Percentiles rank a stretch among this genome's conserved stretches.
phyloP scores from a whole-genome alignment of 352 stramenopile species.

The Globisporangium echinulatum region DNA sequence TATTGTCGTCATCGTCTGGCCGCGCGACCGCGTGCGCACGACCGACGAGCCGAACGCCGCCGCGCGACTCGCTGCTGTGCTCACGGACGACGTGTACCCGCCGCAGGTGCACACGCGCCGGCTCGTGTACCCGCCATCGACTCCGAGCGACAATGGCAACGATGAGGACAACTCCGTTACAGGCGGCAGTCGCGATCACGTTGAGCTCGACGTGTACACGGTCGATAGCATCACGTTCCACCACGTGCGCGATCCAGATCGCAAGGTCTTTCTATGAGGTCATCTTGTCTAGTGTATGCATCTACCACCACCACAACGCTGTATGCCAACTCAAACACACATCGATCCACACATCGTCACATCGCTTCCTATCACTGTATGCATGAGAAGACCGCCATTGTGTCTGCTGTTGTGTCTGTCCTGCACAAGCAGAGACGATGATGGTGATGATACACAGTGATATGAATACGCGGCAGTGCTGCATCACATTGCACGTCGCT shows the following conservation, averaged over 20 bases:
- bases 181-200: conserved; percentile 6
- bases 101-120: conserved; percentile 26
- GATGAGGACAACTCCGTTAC: too few species aligned
- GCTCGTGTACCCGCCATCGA: conserved; percentile 12
- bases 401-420: too few species aligned
- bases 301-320: too few species aligned
- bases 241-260: conserved; percentile 5
- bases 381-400: too few species aligned
- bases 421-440: too few species aligned
- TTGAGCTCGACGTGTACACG: conserved; percentile 32
- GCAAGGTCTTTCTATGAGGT: conserved; percentile 2
- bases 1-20: conserved; percentile 21
- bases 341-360: too few species aligned
- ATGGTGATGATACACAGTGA: too few species aligned
- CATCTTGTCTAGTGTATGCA: too few species aligned
- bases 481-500: too few species aligned
- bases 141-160: background rate
- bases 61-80: conserved; percentile 21
- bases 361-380: too few species aligned
- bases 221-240: conserved; percentile 36
- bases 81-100: conserved; percentile 31
- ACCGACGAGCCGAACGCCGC: conserved; percentile 24
- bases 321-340: too few species aligned
- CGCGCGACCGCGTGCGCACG: conserved; percentile 25
- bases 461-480: too few species aligned